phyloP scores from a whole-genome alignment of 2,329 filamentous ascomycete species.

The Elsinoe batatas region DNA sequence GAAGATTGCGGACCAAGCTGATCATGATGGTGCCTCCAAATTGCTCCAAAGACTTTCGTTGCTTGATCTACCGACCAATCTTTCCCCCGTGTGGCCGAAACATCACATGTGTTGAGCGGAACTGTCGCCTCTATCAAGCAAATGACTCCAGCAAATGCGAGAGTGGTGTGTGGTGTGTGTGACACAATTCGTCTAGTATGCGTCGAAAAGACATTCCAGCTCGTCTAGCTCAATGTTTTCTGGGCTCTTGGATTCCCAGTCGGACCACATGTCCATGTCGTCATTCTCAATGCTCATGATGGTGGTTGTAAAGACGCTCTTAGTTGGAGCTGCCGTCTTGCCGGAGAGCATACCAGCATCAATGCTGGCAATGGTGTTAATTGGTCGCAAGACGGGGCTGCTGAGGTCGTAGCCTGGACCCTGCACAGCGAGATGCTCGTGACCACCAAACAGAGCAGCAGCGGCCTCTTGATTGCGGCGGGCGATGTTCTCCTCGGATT shows the following conservation, averaged over 20 bases:
- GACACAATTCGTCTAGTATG: slow-evolving; percentile 20
- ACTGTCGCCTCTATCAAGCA: neutral
- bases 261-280: slow-evolving; percentile 23
- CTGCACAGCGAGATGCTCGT: slow-evolving; percentile 38
- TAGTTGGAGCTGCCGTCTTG: neutral
- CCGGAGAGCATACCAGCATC: slow-evolving; percentile 10
- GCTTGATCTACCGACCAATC: neutral
- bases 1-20: neutral
- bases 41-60: neutral
- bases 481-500: slow-evolving; percentile 40
- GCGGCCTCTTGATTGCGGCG: slow-evolving; percentile 42
- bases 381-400: slow-evolving; percentile 38
- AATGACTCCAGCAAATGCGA: neutral
- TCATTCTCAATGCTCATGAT: slow-evolving; percentile 18
- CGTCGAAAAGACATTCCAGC: slow-evolving; percentile 76
- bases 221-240: slow-evolving; percentile 90
- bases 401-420: slow-evolving; percentile 32
- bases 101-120: neutral
- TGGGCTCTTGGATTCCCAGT: slow-evolving; percentile 50
- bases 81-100: neutral
- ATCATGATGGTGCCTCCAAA: neutral
- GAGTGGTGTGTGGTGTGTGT: neutral
- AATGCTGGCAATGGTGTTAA: slow-evolving; percentile 16
- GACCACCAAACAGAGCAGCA: slow-evolving; percentile 39
- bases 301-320: slow-evolving; percentile 15